These are phyloP conservation scores for Aspergillus sp. DNA, from an alignment of 2,329 filamentous ascomycete species.

Conservation along the genomic window DNA sequence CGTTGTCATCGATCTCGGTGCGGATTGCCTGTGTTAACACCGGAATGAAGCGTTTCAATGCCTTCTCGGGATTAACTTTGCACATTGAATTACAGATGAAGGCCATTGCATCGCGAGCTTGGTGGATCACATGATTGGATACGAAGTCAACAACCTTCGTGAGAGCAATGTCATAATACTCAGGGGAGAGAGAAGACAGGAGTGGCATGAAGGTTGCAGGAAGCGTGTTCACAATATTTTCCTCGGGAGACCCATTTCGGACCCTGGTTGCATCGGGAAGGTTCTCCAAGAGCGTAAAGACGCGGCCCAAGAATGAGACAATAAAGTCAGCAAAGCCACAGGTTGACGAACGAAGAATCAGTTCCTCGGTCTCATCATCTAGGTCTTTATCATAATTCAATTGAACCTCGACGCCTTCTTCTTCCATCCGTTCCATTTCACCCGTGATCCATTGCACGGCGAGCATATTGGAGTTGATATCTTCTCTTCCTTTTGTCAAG, in stretches of 20 bases:
- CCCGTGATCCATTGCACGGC: constrained; percentile 92
- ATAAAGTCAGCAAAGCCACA: constrained; percentile 93
- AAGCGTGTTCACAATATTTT: constrained; percentile 93
- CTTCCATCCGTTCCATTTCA: constrained; percentile 91
- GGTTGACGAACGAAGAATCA: constrained; percentile 88
- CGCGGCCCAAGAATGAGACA: constrained; percentile 83
- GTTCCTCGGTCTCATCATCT: constrained; percentile 79
- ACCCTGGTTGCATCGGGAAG: constrained; percentile 86
- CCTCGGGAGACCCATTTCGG: constrained; percentile 87
- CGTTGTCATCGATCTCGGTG: constrained; percentile 95
- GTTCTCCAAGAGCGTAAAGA: constrained; percentile 94
- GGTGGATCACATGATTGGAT: constrained; percentile 90
- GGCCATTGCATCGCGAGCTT: constrained; percentile 95
- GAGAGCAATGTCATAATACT: constrained; percentile 87
- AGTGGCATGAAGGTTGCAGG: constrained; percentile 88
- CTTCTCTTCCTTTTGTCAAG: constrained; percentile 66
- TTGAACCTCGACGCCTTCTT: constrained; percentile 78
- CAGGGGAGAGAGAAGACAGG: constrained; percentile 85
- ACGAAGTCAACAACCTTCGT: constrained; percentile 93
- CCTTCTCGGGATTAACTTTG: constrained; percentile 93
- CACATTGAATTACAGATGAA: constrained; percentile 97
- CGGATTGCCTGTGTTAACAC: constrained; percentile 89
- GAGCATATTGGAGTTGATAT: constrained; percentile 70
- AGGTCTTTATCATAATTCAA: constrained; percentile 83
- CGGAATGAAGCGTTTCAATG: constrained; percentile 84